Base-by-base conservation (phyloP, 2,329 filamentous ascomycete species). In the Diaporthe sp. region DNA sequence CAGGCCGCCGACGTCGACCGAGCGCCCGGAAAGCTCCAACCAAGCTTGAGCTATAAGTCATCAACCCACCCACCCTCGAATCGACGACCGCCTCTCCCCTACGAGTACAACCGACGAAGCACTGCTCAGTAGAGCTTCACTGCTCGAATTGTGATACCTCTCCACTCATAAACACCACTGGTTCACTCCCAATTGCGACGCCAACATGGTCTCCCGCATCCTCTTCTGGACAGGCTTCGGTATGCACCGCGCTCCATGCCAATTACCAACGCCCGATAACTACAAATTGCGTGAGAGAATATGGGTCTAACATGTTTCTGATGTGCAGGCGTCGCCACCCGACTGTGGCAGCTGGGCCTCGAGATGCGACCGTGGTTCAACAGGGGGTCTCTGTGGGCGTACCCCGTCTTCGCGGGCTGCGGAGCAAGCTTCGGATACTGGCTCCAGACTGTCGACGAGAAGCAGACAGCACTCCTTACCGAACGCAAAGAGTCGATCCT, bases 301-400 rank as follows among this genome's bases (percentile, higher is more conserved):
- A 44, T n/a, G 31, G 15, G 19, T 57, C 67, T 72, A 67, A 72
- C 57, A 10, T 22, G 3, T 12, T 9, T 44, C 17, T 75, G 68
- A 53, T 37, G 39, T 6, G 75, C 81, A 99, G 97, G 97, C 89
- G 87, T 98, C 81, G 95, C 94, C 83, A 94, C 96, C 83, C 94
- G 96, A 81, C 91, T 97, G 86, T 98, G 96, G 95, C 97, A 98
- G 87, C 93, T 99, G 84, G 97, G 96, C 82, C 97, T 99, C 84
- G 95, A 99, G 88, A 98, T 98, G 95, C 95, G 96, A 78, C 97
- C 96, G 71, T 93, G 98, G 85, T 95, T 98, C 90, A 93, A 94
- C 87, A 92, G 90, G 82, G 89, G 93, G 83, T 94, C 94, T 73
- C 91, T 98, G 82, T 97, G 95, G 94, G 95, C 92, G 70, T 99